Percentiles rank a stretch among this genome's conserved stretches.
phyloP scores from a whole-genome alignment of 2,329 filamentous ascomycete genomes.

The Curvularia verruculosa region DNA sequence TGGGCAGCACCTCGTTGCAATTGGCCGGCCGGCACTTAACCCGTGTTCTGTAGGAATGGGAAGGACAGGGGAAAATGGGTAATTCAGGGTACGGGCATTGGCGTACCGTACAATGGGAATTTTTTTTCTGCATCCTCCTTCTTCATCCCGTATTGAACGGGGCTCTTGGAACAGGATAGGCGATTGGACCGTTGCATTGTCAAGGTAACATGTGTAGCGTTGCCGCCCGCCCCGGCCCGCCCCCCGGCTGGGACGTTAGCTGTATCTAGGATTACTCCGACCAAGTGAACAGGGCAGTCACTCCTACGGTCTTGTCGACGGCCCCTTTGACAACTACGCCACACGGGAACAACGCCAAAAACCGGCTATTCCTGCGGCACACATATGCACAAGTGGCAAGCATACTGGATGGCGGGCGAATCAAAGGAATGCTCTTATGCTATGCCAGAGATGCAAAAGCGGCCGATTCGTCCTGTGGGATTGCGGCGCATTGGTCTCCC shows the following conservation, averaged over 20 bases:
- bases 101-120: neutral
- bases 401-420: neutral
- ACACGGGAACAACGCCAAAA: neutral
- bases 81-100: neutral
- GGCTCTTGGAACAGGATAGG: neutral
- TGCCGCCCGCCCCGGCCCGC: conserved; percentile 1
- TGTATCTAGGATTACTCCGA: neutral
- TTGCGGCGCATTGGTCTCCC: neutral
- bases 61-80: neutral
- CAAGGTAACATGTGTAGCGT: neutral
- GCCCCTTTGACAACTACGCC: neutral
- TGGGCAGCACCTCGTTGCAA: neutral
- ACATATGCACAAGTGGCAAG: neutral
- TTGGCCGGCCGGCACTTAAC: neutral
- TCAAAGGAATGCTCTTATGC: neutral
- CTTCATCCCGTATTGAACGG: neutral
- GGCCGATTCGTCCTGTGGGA: neutral
- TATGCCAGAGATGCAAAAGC: neutral
- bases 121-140: neutral
- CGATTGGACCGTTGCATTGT: neutral
- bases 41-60: neutral
- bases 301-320: neutral
- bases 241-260: neutral
- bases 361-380: neutral
- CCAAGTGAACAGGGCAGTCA: neutral